Evolutionary conservation across 2,329 filamentous ascomycete species (phyloP), one percentile per base, ranked within the genome.

Genomic region (Aureobasidium sp.): DNA sequence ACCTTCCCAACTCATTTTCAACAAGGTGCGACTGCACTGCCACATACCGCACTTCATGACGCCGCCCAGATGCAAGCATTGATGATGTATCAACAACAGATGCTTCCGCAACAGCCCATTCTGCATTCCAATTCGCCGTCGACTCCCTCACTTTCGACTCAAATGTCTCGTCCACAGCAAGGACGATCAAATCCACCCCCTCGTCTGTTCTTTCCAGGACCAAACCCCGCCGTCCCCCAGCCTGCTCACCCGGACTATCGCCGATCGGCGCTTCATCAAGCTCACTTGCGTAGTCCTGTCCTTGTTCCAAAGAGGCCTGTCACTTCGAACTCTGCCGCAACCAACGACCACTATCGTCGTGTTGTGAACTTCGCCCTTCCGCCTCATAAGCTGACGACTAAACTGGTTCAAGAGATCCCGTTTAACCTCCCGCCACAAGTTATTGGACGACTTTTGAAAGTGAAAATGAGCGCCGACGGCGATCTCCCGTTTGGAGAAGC

Each of bases 231-330:
- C 15, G 35, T 60, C 27, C 64, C 74, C 3, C 72, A 75, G 62
- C 75, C 75, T 35, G 71, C 74, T 12, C 68, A 73, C 27, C 76
- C 80, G 4, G 73, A 79, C 62, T 78, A 82, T 22, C 70, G 72
- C 27, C 68, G 75, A 8, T 76, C 75, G 31, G 79, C 78, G n/a
- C 73, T 87, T 8, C 85, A 87, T 67, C 82, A 86, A 70, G 78
- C 80, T 48, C 76, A 83, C 67, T 73, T 86, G 31, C 78, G 79
- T 27, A 84, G 80, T 65, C 83, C 84, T 4, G 65, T 75, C 0
- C 74, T 82, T 31, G 39, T n/a, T 56, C 37, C 39, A 19, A 58
- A 57, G 54, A 22, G 2, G 52, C n/a, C 14, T 2, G 35, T 40
- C 6, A 27, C 9, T 8, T 24, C 19, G 3, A 15, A n/a, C 22